Evolutionary conservation across 768 basidiomycete genomes (phyloP).

Genomic region (Mycena pura): DNA sequence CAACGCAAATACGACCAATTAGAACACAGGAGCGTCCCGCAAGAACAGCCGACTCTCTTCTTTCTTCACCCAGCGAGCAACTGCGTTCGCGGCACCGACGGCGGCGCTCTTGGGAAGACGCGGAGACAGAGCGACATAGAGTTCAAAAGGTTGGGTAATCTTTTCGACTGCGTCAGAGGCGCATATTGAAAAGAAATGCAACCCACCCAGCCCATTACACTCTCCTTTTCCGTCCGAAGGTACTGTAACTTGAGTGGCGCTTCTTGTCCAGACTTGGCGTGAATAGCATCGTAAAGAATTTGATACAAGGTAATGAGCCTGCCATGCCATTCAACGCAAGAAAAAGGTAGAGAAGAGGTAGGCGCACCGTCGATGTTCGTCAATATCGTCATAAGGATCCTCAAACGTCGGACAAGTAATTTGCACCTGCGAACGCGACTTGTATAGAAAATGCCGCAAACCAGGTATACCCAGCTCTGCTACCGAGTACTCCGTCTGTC

Average conservation of each 20-base stretch:
- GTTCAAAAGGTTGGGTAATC: constrained; percentile 94
- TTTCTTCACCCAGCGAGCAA: constrained; percentile 89
- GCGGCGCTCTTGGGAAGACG: constrained; percentile 86
- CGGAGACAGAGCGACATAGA: constrained; percentile 86
- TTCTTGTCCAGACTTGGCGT: constrained; percentile 86
- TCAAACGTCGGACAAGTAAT: constrained; percentile 87
- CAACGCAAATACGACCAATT: neutral
- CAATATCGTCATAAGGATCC: constrained; percentile 74
- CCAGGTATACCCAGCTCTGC: constrained; percentile 88
- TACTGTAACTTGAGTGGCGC: constrained; percentile 86
- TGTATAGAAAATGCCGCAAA: constrained; percentile 93
- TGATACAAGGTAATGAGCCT: constrained; percentile 91
- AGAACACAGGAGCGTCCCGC: constrained; percentile 90
- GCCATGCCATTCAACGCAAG: neutral
- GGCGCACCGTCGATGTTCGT: constrained; percentile 66
- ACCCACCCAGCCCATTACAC: constrained; percentile 93
- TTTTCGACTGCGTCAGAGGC: constrained; percentile 41
- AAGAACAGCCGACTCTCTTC: constrained; percentile 86
- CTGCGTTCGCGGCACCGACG: constrained; percentile 87
- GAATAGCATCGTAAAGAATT: constrained; percentile 84
- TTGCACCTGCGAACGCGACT: constrained; percentile 88
- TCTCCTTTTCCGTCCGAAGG: constrained; percentile 83
- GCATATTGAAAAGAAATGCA: neutral
- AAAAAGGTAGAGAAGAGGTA: neutral
- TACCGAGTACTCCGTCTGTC: constrained; percentile 68